Percentiles rank a stretch among this genome's conserved stretches.
These are phyloP conservation scores for Penicillium herquei DNA, from an alignment of 495 filamentous ascomycete species.

Conservation along the genomic window DNA sequence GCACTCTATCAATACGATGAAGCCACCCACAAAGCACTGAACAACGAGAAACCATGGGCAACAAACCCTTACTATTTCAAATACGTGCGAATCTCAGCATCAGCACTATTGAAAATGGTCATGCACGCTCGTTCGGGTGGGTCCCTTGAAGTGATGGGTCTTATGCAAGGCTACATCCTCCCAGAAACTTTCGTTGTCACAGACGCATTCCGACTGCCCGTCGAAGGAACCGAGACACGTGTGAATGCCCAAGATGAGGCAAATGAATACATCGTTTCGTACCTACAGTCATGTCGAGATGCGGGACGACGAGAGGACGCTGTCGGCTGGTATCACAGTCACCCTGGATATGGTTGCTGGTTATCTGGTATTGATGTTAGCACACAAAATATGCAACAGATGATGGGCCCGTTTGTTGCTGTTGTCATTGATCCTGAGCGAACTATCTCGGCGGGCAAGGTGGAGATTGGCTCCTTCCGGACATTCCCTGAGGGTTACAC, in stretches of 20 bases:
- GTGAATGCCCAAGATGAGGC: conserved; percentile 95
- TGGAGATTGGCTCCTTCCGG: conserved; percentile 96
- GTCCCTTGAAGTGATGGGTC: conserved; percentile 90
- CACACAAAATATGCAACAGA: conserved; percentile 85
- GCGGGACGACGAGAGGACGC: conserved; percentile 81
- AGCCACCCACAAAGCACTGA: conserved; percentile 58
- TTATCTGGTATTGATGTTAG: conserved; percentile 91
- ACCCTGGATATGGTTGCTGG: conserved; percentile 99
- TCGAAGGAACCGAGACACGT: conserved; percentile 96
- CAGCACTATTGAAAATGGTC: conserved; percentile 97
- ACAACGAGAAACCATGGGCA: conserved; percentile 69
- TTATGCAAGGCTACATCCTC: conserved; percentile 93
- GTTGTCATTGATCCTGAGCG: conserved; percentile 97
- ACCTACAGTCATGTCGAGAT: conserved; percentile 72
- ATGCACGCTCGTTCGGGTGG: conserved; percentile 97
- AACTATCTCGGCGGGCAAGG: conserved; percentile 90
- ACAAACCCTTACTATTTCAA: conserved; percentile 89
- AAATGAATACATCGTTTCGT: conserved; percentile 94
- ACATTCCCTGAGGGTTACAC: conserved; percentile 82
- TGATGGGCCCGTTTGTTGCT: conserved; percentile 87
- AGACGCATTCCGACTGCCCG: conserved; percentile 89
- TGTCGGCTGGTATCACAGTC: conserved; percentile 97
- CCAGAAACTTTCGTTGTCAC: conserved; percentile 86
- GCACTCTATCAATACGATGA: conserved; percentile 83
- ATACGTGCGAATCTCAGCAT: conserved; percentile 85